phyloP scores from a whole-genome alignment of 2,329 filamentous ascomycete species.

The Xylaria sp. region DNA sequence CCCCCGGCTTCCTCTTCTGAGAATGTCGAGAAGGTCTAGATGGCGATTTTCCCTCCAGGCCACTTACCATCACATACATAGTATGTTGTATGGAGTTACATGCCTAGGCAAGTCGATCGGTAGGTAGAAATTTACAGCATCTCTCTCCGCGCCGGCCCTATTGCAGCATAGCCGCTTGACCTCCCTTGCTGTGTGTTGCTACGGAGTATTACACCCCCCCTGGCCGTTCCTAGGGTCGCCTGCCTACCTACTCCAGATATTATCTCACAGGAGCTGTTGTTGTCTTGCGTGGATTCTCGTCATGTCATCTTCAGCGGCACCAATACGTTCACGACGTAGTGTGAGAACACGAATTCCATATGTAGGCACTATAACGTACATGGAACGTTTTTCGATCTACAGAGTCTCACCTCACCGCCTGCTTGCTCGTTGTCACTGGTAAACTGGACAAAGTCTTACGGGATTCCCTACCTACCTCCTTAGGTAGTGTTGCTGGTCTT shows the following conservation, averaged over 20 bases:
- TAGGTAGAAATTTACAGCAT: not conserved
- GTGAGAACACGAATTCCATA: not conserved
- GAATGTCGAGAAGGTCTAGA: slow-evolving; percentile 3
- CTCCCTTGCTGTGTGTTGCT: slow-evolving; percentile 4
- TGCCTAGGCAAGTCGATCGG: too few species aligned
- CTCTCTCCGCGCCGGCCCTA: not conserved
- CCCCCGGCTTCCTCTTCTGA: not conserved
- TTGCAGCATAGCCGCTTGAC: slow-evolving; percentile 1
- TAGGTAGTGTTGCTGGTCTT: too few species aligned
- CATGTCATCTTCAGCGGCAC: not conserved
- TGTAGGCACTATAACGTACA: slow-evolving; percentile 6
- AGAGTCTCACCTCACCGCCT: slow-evolving; percentile 14
- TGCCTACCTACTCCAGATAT: not conserved
- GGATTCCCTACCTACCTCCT: too few species aligned
- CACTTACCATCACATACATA: too few species aligned
- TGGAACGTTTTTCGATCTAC: slow-evolving; percentile 8
- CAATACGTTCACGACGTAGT: not conserved
- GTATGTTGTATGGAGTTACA: too few species aligned
- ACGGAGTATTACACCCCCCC: not conserved
- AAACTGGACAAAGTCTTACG: not conserved
- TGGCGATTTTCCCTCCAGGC: not conserved
- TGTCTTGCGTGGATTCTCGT: slow-evolving; percentile 9
- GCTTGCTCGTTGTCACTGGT: slow-evolving; percentile 3
- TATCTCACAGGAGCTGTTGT: slow-evolving; percentile 6
- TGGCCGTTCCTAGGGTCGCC: slow-evolving; percentile 8